Conservation (phyloP, 2,329 filamentous ascomycete genomes). For the Aspergillus uvarum region DNA sequence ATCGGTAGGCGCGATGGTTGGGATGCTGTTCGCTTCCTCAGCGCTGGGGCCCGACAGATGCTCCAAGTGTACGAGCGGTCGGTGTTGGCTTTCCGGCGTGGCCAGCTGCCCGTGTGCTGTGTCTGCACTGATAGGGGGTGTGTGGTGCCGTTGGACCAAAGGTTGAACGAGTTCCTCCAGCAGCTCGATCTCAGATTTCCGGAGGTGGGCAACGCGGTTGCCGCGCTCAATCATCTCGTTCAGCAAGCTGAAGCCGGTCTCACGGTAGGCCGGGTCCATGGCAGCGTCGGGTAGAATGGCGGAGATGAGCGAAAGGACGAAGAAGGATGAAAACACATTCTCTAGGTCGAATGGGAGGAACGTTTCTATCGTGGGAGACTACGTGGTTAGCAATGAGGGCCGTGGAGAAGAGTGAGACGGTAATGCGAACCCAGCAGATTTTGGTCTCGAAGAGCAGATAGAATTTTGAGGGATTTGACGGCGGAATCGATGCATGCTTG, state of each 20-base stretch:
- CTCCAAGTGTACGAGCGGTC: background rate
- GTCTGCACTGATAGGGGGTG: background rate
- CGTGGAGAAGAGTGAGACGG: fast-evolving
- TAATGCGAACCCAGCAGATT: conserved; percentile 22
- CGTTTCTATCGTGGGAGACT: conserved; percentile 11
- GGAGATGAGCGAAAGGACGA: conserved; percentile 33
- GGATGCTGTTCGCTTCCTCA: background rate
- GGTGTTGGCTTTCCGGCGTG: background rate
- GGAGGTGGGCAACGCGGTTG: conserved; percentile 22
- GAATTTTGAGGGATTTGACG: conserved; percentile 21
- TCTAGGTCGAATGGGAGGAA: conserved; percentile 39
- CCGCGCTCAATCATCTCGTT: conserved; percentile 23
- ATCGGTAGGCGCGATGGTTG: background rate
- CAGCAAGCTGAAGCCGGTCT: conserved; percentile 24
- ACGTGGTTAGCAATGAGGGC: background rate
- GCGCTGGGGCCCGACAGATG: background rate
- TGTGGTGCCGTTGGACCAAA: background rate
- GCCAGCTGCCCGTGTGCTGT: background rate
- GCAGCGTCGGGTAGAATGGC: conserved; percentile 44
- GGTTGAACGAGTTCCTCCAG: conserved; percentile 21
- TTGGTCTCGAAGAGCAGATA: conserved; percentile 25
- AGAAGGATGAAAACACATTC: conserved; percentile 34
- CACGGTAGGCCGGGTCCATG: conserved; percentile 45
- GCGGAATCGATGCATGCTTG: conserved; percentile 26
- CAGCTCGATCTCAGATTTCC: conserved; percentile 25